phyloP scores from a whole-genome alignment of 192 early-diverging fungal genomes.

The Geosiphon pyriformis region DNA sequence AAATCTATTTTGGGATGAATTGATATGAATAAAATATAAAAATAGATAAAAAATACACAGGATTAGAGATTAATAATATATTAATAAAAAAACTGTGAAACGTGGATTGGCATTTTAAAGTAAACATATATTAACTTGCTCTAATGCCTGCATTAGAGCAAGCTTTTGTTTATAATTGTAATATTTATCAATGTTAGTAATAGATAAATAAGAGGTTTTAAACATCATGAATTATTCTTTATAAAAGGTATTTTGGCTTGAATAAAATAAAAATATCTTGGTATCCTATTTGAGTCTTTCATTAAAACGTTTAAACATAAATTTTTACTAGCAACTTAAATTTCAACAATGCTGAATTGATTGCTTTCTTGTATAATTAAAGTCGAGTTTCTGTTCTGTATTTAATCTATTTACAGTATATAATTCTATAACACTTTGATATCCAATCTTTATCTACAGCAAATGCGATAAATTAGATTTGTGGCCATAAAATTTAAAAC shows the following conservation, averaged over 20 bases:
- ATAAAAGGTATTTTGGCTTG: constrained; percentile 1
- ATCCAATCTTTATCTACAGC: constrained; percentile 23
- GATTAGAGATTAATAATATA: too few species aligned
- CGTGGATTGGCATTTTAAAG: neutral
- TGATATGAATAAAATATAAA: too few species aligned
- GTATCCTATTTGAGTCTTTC: neutral
- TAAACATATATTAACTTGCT: neutral
- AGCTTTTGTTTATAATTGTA: constrained; percentile 2
- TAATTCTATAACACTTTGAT: constrained; percentile 13
- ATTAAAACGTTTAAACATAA: constrained; percentile 6
- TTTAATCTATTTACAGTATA: constrained; percentile 13
- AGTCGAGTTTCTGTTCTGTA: neutral
- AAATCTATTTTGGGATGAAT: too few species aligned
- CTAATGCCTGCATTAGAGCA: constrained; percentile 1
- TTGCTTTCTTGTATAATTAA: constrained; percentile 12
- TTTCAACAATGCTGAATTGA: constrained; percentile 9
- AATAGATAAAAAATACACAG: too few species aligned
- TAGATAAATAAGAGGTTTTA: neutral
- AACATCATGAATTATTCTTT: neutral
- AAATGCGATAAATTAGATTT: constrained; percentile 19
- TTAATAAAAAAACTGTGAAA: neutral
- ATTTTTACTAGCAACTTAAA: constrained; percentile 5
- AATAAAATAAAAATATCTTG: neutral
- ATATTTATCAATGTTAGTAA: neutral
- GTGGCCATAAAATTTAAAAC: constrained; percentile 8